Evolutionary conservation across 768 basidiomycete species (phyloP).

Genomic region (Rhodotorula toruloides): DNA sequence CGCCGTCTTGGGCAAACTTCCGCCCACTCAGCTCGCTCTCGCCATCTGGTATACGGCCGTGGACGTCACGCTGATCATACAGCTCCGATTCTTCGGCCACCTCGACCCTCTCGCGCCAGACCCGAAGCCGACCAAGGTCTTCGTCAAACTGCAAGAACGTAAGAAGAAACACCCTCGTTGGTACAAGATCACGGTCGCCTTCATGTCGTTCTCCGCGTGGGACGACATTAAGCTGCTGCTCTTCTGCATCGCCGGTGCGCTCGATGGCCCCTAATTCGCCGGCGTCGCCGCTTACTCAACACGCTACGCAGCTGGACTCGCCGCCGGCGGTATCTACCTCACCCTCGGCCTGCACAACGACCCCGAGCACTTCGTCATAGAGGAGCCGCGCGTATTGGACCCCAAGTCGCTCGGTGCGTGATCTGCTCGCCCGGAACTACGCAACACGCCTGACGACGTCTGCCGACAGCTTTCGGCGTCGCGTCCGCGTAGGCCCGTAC

Average conservation of each 20-base stretch:
- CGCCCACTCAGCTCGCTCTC: too few species aligned
- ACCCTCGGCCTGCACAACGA: too few species aligned
- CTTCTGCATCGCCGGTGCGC: not conserved
- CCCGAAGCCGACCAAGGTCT: not conserved
- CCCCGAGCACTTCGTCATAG: too few species aligned
- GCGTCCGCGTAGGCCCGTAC: not conserved
- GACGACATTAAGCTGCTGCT: conserved; percentile 4
- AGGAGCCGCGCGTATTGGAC: too few species aligned
- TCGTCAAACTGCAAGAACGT: not conserved
- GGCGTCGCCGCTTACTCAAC: not conserved
- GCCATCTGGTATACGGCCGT: conserved; percentile 5
- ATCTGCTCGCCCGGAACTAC: too few species aligned
- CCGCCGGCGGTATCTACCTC: too few species aligned
- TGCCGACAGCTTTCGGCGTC: too few species aligned
- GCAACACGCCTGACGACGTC: too few species aligned
- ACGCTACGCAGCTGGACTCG: not conserved
- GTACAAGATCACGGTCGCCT: not conserved
- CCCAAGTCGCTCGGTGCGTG: too few species aligned
- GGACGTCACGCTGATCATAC: not conserved
- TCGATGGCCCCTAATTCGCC: too few species aligned
- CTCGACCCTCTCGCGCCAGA: not conserved
- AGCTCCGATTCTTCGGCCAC: conserved; percentile 12
- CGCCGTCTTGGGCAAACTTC: not conserved
- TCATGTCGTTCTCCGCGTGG: not conserved
- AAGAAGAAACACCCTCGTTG: not conserved